Evolutionary conservation across 2,329 filamentous ascomycete genomes (phyloP), one percentile per base, ranked within the genome.

Genomic region (Xylariaceae sp.): DNA sequence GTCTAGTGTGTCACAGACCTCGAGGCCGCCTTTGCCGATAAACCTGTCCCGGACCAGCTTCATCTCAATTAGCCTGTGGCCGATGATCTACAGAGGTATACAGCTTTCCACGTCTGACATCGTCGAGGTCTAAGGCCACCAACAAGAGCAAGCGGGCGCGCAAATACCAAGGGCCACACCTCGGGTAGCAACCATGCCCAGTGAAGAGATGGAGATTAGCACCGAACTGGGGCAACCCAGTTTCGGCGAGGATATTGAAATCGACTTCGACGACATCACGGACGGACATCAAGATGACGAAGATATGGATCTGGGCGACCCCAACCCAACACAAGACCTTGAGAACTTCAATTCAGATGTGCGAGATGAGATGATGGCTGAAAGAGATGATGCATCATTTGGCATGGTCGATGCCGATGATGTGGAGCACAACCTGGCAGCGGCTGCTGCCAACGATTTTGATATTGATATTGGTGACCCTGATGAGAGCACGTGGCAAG

Each of bases 171-270:
- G n/a, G n/a, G n/a, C n/a, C n/a, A n/a, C n/a, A n/a, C n/a, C n/a
- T n/a, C n/a, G n/a, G n/a, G n/a, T n/a, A n/a, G 19, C 38, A 17
- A 47, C 32, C 19, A 57, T 57, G 53, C 47, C 55, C 19, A 48
- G 42, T 31, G 53, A 56, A 33, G 55, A 56, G 33, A 57, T 57
- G 55, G 55, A 57, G 27, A 56, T 57, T 37, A 46, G 45, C 13
- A 44, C 53, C 29, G 55, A 56, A 37, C 47, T 55, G 28, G 48
- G 49, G 36, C 53, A 47, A 10, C 13, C 40, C 26, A 51, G 44
- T 14, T 49, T 48, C 17, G 47, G 35, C 14, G 52, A 57, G 32
- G 55, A 57, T 29, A 57, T 57, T 38, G 55, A 57, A 34, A 55
- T 57, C 38, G 55, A 57, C 40, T 39, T 57, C 30, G 53, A 57